phyloP scores from a whole-genome alignment of 2,329 filamentous ascomycete species.

The Monosporascus cannonballus region DNA sequence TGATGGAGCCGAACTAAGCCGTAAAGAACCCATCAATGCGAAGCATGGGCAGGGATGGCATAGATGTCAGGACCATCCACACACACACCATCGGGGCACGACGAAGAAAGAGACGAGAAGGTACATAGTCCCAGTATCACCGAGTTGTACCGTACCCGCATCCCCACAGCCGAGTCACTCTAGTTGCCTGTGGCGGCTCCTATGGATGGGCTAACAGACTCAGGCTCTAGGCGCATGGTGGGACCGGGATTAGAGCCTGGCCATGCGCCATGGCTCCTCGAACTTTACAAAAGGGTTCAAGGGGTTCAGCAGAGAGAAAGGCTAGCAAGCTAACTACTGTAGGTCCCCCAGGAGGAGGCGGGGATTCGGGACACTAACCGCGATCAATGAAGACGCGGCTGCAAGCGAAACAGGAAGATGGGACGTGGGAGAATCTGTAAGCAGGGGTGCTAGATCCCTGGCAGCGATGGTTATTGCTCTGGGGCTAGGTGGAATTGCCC shows the following conservation, averaged over 20 bases:
- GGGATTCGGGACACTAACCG: not conserved
- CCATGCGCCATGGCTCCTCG: not conserved
- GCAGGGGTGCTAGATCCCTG: slow-evolving; percentile 23
- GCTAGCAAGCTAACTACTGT: slow-evolving; percentile 1
- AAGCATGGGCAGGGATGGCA: slow-evolving; percentile 31
- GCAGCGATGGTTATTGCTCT: slow-evolving; percentile 28
- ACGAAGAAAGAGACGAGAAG: slow-evolving; percentile 8
- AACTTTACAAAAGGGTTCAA: slow-evolving; percentile 20
- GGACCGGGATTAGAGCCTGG: slow-evolving; percentile 17
- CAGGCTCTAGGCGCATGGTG: slow-evolving; percentile 17
- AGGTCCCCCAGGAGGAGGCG: not conserved
- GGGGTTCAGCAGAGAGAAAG: slow-evolving; percentile 2
- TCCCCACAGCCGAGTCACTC: slow-evolving; percentile 20
- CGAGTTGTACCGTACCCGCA: slow-evolving; percentile 16
- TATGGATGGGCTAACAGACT: slow-evolving; percentile 15
- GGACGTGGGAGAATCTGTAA: slow-evolving; percentile 9
- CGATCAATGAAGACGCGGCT: slow-evolving; percentile 4
- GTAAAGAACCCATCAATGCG: slow-evolving; percentile 31
- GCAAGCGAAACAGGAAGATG: slow-evolving; percentile 6
- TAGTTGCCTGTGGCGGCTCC: slow-evolving; percentile 21
- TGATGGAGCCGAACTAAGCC: slow-evolving; percentile 31
- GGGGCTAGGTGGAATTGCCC: slow-evolving; percentile 39
- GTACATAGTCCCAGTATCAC: slow-evolving; percentile 1
- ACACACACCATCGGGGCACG: slow-evolving; percentile 20
- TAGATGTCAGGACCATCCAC: slow-evolving; percentile 19